Base-by-base conservation (phyloP, 192 early-diverging fungal genomes). In the Phlyctochytrium arcticum region DNA sequence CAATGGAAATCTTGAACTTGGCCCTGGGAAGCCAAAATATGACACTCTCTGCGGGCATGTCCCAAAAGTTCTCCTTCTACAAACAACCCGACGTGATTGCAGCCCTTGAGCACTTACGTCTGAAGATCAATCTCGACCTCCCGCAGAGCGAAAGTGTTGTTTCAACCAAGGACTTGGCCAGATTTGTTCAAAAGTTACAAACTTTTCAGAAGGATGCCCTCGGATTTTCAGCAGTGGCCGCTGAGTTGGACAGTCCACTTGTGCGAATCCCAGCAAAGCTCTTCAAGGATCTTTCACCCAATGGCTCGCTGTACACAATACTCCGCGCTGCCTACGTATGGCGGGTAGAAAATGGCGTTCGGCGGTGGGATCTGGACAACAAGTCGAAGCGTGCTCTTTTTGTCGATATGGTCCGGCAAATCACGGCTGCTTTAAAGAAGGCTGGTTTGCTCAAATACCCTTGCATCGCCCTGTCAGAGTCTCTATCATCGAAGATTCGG, bases 281-380 rank as follows among this genome's bases (percentile, higher is more conserved):
- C 0, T 70, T 70, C 68, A 70, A 70, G 44, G 54, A 70, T 32
- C 47, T 63, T 36, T n/a, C 54, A 17, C 19, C 33, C 0, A 34
- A 36, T 17, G 68, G 68, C 3, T 29, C 68, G 23, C 55, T 70
- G n/a, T 56, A 56, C 23, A 19, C n/a, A 3, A 63, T 70, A 0
- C 21, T 70, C 29, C 21, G 36, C 9, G 29, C 48, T 8, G 68
- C 68, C 5, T 70, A 48, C 33, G 24, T 24, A 7, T 62, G 34
- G 26, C 50, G 44, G 0, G 26, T 50, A 4, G 35, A 63, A 3
- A 17, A 63, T 3, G 61, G 42, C 9, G 3, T 62, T 4, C 7
- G 48, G 23, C 35, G 54, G 27, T 70, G 68, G 68, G 68, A 70
- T 36, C 19, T 62, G 8, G 42, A 54, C 3, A 63, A 62, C 39